Conservation (phyloP, 1,139 yeast genomes). For the Yarrowia galli region DNA sequence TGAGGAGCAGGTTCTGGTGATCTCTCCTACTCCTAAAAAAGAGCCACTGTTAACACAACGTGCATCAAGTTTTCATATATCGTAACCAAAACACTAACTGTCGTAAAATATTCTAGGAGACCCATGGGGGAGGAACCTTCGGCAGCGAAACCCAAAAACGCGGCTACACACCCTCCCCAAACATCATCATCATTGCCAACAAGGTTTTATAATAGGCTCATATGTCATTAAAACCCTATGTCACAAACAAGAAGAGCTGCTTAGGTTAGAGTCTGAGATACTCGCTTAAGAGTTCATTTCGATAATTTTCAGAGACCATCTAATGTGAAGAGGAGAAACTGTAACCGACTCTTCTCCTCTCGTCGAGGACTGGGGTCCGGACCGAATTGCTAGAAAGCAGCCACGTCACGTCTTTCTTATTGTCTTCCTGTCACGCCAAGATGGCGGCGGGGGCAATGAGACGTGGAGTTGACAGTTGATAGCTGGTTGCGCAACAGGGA, state of each 20-base stretch:
- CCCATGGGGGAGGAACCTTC: not conserved
- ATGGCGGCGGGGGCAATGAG: no score
- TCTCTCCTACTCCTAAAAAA: no score
- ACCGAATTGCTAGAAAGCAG: no score
- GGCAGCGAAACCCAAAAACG: not conserved
- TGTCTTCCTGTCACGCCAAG: no score
- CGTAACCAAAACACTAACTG: constrained; percentile 3
- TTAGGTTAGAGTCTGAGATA: not conserved
- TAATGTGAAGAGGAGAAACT: not conserved
- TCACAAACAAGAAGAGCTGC: no score
- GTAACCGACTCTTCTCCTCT: constrained; percentile 1
- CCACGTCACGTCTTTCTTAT: no score
- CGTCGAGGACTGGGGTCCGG: no score
- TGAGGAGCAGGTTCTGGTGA: no score
- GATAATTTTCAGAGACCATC: not conserved
- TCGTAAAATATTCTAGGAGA: not conserved
- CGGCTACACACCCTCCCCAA: not conserved
- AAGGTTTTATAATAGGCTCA: not conserved
- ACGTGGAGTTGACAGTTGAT: no score
- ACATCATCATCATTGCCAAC: not conserved
- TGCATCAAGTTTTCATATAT: constrained; percentile 1
- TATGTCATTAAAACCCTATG: not conserved
- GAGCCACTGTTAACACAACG: not conserved
- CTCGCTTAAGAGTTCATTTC: constrained; percentile 15
- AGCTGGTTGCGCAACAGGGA: no score